Base-by-base conservation (phyloP, 805 yeast species). In the Saturnispora dispora region DNA sequence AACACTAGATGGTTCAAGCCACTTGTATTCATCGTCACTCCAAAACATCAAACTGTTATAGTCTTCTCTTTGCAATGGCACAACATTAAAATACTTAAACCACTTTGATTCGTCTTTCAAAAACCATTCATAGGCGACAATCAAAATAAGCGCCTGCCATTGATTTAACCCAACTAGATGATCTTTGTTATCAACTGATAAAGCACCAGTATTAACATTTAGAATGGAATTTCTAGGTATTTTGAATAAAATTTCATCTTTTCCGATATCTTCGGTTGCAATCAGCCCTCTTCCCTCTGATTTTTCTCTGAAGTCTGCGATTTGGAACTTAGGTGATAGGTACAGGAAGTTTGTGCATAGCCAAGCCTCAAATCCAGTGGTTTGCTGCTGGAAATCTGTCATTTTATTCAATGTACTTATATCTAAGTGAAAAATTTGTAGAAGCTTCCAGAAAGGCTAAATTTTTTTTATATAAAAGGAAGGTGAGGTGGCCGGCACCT, bases 31-130 rank as follows among this genome's bases (percentile, higher is more conserved):
- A 0, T 72, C 73, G 0, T 78, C 79, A 2, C 56, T 55, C 98
- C 99, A 91, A 60, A 81, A 88, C 80, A 89, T 85, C 52, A 89
- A 75, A 35, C 83, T 83, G 60, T 82, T 75, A 65, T 84, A 79
- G 15, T 61, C 70, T 1, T 59, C 55, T 10, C 39, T 6, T 15
- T 28, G 15, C 3, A 46, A 41, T 0, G 98, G 98, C 40, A 91
- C 71, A 0, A 90, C 78, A 20, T 77, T 69, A 52, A 89, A 79
- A 64, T 91, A 91, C 1, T 80, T 74, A 48, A 62, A 64, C 95
- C 96, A 91, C 32, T 66, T 69, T 40, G 87, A 78, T 4, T 67
- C 53, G 0, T 65, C 67, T 4, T 74, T 72, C 33, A 75, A 58
- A 47, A 71, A 70, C 47, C 75, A 62, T 58, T 86, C 95, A 58